Evolutionary conservation across 352 stramenopile genomes (phyloP), one percentile per base, ranked within the genome.

Genomic region (Pythium biforme): DNA sequence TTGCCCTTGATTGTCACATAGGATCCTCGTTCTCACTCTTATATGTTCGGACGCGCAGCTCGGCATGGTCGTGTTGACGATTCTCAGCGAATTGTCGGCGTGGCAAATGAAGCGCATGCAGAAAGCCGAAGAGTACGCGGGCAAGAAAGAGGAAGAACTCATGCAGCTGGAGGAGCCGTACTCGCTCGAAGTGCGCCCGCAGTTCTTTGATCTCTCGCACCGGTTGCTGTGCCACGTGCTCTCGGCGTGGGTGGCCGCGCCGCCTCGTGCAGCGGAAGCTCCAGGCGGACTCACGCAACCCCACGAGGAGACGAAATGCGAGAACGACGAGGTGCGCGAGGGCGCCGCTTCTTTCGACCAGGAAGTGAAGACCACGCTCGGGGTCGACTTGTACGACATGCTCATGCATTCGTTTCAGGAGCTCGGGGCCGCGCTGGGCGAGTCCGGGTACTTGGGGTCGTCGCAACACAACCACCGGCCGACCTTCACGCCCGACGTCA

Each of bases 61-160:
- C 8, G 85, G 82, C 0, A 76, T 94, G 61, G 62, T 94, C 31
- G 43, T 92, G 51, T 61, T 95, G 23, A 72, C 77, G 50, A 77
- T 95, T 37, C 47, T 95, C 26, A 89, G 85, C 20, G 85, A 94
- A 27, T 53, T 95, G 3, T 92, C 85, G 4, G 78, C 80, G 25
- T 95, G 87, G 85, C 84, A 95, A 74, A 94, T 96, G 83, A 91
- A 94, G 51, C 84, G 83, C 56, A 94, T 96, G 86, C 85, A 96
- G 53, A 90, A 88, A 55, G 76, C 76, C 0, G 86, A 94, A 52
- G 76, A 83, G 27, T 88, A 89, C 23, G 76, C 73, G 1, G 76
- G 81, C 0, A 88, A 89, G 64, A 72, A 72, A 14, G 80, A 92
- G 55, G 77, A 90, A 22, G 75, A 92, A 46, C 65, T 91, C 22